Evolutionary conservation across 129 eudicot species (phyloP).

Genomic region (Centella asiatica): DNA sequence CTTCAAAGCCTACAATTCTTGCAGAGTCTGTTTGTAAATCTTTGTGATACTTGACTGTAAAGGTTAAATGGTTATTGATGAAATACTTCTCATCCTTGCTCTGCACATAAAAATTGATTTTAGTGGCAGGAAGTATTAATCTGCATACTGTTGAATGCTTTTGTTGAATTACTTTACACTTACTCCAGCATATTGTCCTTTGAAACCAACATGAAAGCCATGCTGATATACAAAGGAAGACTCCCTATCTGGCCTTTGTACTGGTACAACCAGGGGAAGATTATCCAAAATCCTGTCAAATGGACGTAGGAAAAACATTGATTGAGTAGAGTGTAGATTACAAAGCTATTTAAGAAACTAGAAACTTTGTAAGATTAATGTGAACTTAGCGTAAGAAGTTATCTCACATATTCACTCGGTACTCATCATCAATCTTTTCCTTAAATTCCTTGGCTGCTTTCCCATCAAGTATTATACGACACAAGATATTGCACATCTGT

Average conservation of each 20-base stretch:
- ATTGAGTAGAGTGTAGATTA: not conserved
- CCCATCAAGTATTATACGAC: constrained; percentile 31
- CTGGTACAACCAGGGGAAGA: constrained; percentile 48
- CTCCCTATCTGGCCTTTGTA: constrained; percentile 28
- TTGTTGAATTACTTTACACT: constrained; percentile 6
- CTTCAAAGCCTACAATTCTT: constrained; percentile 42
- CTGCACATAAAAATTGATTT: constrained; percentile 7
- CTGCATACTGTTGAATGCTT: not conserved
- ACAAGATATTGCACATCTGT: constrained; percentile 41
- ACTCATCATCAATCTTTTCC: constrained; percentile 49
- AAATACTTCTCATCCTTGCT: constrained; percentile 36
- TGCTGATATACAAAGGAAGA: constrained; percentile 26
- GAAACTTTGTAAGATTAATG: not conserved
- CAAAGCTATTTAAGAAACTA: not conserved
- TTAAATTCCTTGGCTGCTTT: constrained; percentile 38
- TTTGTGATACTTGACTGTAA: constrained; percentile 37
- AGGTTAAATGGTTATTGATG: constrained; percentile 34
- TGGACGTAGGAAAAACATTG: not conserved
- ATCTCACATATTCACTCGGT: constrained; percentile 47
- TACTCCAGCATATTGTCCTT: constrained; percentile 51
- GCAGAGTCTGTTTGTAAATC: constrained; percentile 21
- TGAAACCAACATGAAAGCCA: constrained; percentile 49
- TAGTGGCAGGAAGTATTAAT: not conserved
- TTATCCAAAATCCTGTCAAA: constrained; percentile 48
- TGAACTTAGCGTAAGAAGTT: not conserved